Percentiles rank a stretch among this genome's conserved stretches.
Evolutionary conservation across 257 asterid genomes (phyloP).

Genomic region (Solanum stenotomum): DNA sequence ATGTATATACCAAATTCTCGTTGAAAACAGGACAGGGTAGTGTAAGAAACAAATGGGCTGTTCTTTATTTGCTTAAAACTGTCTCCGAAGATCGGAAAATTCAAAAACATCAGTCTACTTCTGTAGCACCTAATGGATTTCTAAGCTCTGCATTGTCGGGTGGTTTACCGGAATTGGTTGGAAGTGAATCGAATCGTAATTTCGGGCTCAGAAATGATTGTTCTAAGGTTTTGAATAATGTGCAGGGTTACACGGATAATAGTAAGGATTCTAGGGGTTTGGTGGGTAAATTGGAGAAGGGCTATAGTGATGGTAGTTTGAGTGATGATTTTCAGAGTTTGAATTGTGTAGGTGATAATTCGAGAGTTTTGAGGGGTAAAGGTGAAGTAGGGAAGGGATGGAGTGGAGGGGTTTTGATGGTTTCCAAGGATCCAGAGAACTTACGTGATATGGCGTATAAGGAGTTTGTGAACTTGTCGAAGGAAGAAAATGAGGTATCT

Average conservation of each 20-base stretch:
- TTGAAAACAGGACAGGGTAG: slow-evolving; percentile 67
- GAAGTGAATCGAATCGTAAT: slow-evolving; percentile 16
- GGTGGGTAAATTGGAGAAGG: slow-evolving; percentile 20
- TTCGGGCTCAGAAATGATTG: slow-evolving; percentile 8
- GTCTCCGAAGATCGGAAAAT: slow-evolving; percentile 66
- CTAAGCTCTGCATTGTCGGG: slow-evolving; percentile 56
- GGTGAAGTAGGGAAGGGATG: slow-evolving; percentile 42
- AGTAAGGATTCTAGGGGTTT: slow-evolving; percentile 21
- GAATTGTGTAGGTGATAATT: slow-evolving; percentile 32
- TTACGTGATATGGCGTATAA: slow-evolving; percentile 73
- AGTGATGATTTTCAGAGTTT: slow-evolving; percentile 28
- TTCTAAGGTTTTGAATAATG: not conserved
- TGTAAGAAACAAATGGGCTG: slow-evolving; percentile 82
- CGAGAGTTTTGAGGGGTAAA: slow-evolving; percentile 28
- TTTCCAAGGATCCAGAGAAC: slow-evolving; percentile 76
- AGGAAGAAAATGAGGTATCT: slow-evolving; percentile 81
- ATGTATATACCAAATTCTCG: slow-evolving; percentile 61
- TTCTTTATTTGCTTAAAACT: slow-evolving; percentile 80
- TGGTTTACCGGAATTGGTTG: slow-evolving; percentile 59
- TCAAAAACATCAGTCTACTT: slow-evolving; percentile 22
- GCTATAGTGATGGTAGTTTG: slow-evolving; percentile 18
- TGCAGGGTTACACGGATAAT: not conserved
- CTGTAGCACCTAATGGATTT: slow-evolving; percentile 38
- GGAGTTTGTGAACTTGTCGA: slow-evolving; percentile 56
- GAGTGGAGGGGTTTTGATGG: slow-evolving; percentile 74